These are phyloP conservation scores for Aspergillus sclerotioniger DNA, from an alignment of 495 filamentous ascomycete genomes.

Conservation along the genomic window DNA sequence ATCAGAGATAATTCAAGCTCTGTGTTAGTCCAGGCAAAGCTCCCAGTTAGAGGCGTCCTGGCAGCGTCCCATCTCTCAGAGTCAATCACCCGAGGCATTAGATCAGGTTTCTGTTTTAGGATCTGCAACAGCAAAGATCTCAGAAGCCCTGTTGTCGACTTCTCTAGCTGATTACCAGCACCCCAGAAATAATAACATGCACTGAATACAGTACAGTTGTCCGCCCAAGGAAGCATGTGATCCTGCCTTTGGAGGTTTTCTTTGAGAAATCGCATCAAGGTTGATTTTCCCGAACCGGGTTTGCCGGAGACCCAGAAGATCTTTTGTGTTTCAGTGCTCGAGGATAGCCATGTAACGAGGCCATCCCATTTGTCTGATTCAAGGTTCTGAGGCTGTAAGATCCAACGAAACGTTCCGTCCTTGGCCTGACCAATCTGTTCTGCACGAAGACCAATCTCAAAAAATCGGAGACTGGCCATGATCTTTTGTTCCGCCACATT, in stretches of 20 bases:
- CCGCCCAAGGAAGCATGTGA: slow-evolving; percentile 4
- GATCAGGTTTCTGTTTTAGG: not conserved
- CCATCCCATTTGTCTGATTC: not conserved
- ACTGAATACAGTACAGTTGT: not conserved
- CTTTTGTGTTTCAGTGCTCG: not conserved
- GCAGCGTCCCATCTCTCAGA: not conserved
- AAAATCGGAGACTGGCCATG: not conserved
- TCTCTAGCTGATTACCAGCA: not conserved
- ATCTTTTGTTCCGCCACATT: too few species aligned
- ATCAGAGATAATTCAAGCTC: not conserved
- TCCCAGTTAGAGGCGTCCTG: not conserved
- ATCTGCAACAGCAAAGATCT: not conserved
- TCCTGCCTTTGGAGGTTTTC: not conserved
- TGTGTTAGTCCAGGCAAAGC: not conserved
- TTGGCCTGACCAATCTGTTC: not conserved
- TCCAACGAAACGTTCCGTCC: not conserved
- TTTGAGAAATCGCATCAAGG: slow-evolving; percentile 1
- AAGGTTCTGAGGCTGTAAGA: not conserved
- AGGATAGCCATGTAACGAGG: not conserved
- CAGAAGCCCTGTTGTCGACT: not conserved
- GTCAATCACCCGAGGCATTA: not conserved
- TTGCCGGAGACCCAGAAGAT: slow-evolving; percentile 6
- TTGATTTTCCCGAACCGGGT: slow-evolving; percentile 2
- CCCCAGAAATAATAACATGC: slow-evolving; percentile 1
- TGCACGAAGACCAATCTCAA: not conserved